phyloP scores from a whole-genome alignment of 2,329 filamentous ascomycete genomes.

The Cytospora piceicola region DNA sequence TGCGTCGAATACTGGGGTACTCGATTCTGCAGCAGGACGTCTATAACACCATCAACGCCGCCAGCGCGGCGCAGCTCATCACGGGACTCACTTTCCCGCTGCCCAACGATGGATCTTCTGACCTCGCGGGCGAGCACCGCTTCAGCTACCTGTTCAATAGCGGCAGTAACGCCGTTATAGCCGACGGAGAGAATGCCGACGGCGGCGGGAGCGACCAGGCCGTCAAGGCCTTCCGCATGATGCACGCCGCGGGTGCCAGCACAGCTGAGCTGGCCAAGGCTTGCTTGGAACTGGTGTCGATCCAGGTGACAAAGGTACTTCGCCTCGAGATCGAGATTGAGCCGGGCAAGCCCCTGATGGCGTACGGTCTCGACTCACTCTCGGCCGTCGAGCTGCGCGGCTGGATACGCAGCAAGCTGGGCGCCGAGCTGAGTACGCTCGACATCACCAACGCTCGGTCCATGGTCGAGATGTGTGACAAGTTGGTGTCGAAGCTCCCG shows the following conservation, averaged over 20 bases:
- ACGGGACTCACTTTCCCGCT: too few relatives aligned
- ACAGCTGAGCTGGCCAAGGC: constrained; percentile 18
- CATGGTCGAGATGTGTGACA: constrained; percentile 30
- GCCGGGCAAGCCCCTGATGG: constrained; percentile 28
- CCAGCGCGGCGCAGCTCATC: too few relatives aligned
- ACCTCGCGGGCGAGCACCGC: too few relatives aligned
- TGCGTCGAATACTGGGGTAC: constrained; percentile 37
- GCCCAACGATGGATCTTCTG: too few relatives aligned
- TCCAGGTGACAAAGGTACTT: constrained; percentile 27
- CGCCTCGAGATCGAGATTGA: constrained; percentile 31
- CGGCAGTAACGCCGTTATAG: too few relatives aligned
- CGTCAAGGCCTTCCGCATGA: constrained; percentile 6
- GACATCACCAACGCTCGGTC: constrained; percentile 33
- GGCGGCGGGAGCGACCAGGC: constrained; percentile 11
- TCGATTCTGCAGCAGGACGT: constrained; percentile 37
- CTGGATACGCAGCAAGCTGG: constrained; percentile 38
- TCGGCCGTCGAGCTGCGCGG: constrained; percentile 39
- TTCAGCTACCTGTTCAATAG: too few relatives aligned
- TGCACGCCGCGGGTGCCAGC: constrained; percentile 20
- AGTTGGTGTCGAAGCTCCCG: constrained; percentile 28
- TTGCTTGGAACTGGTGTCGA: constrained; percentile 9
- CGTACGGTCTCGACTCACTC: constrained; percentile 39
- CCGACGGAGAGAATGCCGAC: not conserved
- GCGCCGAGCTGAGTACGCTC: constrained; percentile 31
- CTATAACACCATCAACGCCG: not conserved